Percentiles rank a stretch among this genome's conserved stretches.
Evolutionary conservation across 441 rosid species (phyloP).

Genomic region (Erodium chrysanthum): DNA sequence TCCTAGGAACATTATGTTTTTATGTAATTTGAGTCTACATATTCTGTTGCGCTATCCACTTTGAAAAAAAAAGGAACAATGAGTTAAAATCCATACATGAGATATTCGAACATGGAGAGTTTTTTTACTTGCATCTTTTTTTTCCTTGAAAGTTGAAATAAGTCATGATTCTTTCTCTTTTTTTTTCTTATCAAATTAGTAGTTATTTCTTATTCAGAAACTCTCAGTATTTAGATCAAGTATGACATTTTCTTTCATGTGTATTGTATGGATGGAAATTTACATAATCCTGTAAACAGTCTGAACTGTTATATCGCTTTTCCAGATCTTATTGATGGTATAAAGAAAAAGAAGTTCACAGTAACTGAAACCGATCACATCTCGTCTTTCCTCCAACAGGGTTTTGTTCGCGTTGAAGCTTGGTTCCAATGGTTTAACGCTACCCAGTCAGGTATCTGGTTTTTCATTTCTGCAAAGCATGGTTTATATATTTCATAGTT

Average conservation of each 20-base stretch:
- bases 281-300: too few relatives aligned
- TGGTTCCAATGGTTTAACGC: constrained; percentile 97
- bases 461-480: neutral
- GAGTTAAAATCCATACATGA: too few relatives aligned
- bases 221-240: neutral
- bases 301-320: constrained; percentile 8
- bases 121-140: neutral
- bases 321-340: constrained; percentile 63
- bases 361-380: constrained; percentile 57
- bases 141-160: neutral
- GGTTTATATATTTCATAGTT: neutral
- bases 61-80: too few relatives aligned
- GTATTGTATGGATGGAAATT: too few relatives aligned
- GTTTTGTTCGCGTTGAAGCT: constrained; percentile 83
- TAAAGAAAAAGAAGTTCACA: constrained; percentile 51
- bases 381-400: constrained; percentile 58
- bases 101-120: neutral
- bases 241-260: neutral
- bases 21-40: too few relatives aligned
- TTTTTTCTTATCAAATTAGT: neutral
- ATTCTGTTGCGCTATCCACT: too few relatives aligned
- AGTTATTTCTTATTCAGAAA: neutral
- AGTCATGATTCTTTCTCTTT: neutral
- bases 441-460: constrained; percentile 60
- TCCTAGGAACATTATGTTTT: too few relatives aligned